Evolutionary conservation across 495 filamentous ascomycete genomes (phyloP), one percentile per base, ranked within the genome.

Genomic region (Penicillium robsamsonii): DNA sequence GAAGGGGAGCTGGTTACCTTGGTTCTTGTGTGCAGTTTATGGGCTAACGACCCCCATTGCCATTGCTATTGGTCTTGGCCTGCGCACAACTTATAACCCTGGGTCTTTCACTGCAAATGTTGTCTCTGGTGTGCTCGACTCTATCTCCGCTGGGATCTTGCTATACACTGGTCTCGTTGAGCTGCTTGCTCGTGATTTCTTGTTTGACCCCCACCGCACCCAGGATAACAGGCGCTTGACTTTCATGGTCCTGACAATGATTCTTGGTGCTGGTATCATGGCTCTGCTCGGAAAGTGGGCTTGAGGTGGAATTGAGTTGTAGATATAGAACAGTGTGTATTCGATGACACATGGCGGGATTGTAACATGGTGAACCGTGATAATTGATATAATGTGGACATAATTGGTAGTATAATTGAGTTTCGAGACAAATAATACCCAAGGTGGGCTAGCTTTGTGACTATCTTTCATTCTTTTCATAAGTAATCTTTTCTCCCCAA

Each of bases 81-180:
- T 76, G 37, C 64, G 73, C 8, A 72, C 67, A 6, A 75, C 70
- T 6, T 76, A 76, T 38, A 72, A 74, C 53, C 58, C 71, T 0
- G 67, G 57, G 13, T 70, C 66, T 1, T 70, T 53, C 35, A 72
- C 70, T n/a, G 72, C 73, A 10, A 74, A 68, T 45, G 68, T 75
- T 5, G 68, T 76, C 6, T 67, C 63, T 3, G 73, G 73, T 13
- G 68, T 75, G 22, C 50, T 76, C n/a, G 73, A 76, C 44, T 59
- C 73, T 0, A 61, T 72, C 38, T 73, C 69, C 0, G 70, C 73
- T 10, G 73, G 73, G 20, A 75, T 76, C 43, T 43, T 76, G 58
- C 63, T 75, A 10, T 76, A 74, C 47, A 76, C 73, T 7, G 71
- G 73, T 37, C 54, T 76, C 24, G 73, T 76, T 29, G 73, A 76